Evolutionary conservation across 805 yeast species (phyloP).

Genomic region (Pichia nanzhaoensis): DNA sequence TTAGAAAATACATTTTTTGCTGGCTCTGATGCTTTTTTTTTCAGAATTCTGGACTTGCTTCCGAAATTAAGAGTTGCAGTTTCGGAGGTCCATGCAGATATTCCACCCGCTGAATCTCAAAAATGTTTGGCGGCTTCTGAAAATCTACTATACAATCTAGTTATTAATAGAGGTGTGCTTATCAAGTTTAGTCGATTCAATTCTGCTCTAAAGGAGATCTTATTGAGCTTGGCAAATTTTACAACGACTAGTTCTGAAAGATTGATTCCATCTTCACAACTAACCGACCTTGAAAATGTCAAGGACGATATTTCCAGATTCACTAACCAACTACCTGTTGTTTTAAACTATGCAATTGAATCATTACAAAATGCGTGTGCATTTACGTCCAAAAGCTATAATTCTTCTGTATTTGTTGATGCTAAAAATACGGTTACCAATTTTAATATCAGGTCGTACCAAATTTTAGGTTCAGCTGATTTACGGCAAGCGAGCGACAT

Average conservation of each 20-base stretch:
- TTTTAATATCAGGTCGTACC: slow-evolving; percentile 2
- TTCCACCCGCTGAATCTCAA: slow-evolving; percentile 66
- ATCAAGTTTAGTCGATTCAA: slow-evolving; percentile 23
- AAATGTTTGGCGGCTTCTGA: slow-evolving; percentile 75
- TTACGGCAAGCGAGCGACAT: slow-evolving; percentile 19
- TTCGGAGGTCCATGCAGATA: slow-evolving; percentile 57
- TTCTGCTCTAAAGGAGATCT: slow-evolving; percentile 7
- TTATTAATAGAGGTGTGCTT: slow-evolving; percentile 47
- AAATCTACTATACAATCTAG: slow-evolving; percentile 53
- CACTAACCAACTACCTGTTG: slow-evolving; percentile 31
- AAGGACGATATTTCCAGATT: slow-evolving; percentile 6
- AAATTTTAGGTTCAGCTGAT: slow-evolving; percentile 15
- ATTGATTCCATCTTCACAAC: background rate
- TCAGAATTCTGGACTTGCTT: slow-evolving; percentile 65
- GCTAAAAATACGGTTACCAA: slow-evolving; percentile 23
- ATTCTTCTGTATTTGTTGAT: slow-evolving; percentile 16
- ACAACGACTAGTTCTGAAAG: slow-evolving; percentile 1
- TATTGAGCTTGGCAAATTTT: slow-evolving; percentile 8
- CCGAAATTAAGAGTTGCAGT: slow-evolving; percentile 72
- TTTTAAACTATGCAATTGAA: slow-evolving; percentile 31
- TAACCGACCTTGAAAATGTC: background rate
- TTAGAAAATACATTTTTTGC: slow-evolving; percentile 35
- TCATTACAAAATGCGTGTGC: slow-evolving; percentile 13
- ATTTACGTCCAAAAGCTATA: slow-evolving; percentile 6
- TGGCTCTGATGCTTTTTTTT: slow-evolving; percentile 47